phyloP scores from a whole-genome alignment of 2,329 filamentous ascomycete genomes.

The Ascochyta clinopodiicola region DNA sequence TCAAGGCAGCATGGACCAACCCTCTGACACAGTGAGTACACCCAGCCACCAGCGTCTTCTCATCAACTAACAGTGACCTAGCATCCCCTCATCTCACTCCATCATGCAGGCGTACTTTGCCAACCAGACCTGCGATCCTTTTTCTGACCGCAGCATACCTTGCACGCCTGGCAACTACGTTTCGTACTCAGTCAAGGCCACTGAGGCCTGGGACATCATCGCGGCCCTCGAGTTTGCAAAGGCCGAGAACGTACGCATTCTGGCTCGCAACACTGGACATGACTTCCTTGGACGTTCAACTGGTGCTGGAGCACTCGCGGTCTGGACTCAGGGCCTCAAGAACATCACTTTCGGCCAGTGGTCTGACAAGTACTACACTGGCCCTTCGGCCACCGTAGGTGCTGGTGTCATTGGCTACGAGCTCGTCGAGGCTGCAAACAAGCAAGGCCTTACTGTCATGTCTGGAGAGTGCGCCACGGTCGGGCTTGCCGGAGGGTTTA shows the following conservation, averaged over 20 bases:
- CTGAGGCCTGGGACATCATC: constrained; percentile 21
- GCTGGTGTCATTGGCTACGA: constrained; percentile 39
- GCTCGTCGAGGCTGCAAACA: constrained; percentile 27
- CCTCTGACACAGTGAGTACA: constrained; percentile 25
- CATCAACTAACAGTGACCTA: constrained; percentile 1
- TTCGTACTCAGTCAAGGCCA: constrained; percentile 47
- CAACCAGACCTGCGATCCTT: constrained; percentile 27
- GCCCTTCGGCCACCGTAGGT: constrained; percentile 35
- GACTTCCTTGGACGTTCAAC: constrained; percentile 40
- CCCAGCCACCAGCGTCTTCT: constrained; percentile 13
- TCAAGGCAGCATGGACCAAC: constrained; percentile 25
- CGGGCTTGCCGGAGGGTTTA: constrained; percentile 43
- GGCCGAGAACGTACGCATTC: constrained; percentile 35
- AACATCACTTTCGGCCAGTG: constrained; percentile 28
- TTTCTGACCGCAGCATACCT: constrained; percentile 14
- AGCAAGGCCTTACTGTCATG: constrained; percentile 29
- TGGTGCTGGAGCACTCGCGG: constrained; percentile 34
- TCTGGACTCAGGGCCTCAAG: constrained; percentile 44
- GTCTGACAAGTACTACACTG: constrained; percentile 31
- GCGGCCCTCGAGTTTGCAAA: constrained; percentile 34
- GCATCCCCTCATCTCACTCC: constrained; percentile 16
- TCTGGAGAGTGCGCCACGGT: constrained; percentile 43
- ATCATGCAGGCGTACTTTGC: constrained; percentile 27
- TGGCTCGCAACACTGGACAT: constrained; percentile 36
- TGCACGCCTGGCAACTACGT: constrained; percentile 38